A percentile compares a stretch with the other conserved stretches of the same genome.
Evolutionary conservation across 73 alveolate genomes (phyloP).

Genomic region (Stentor roeselii): DNA sequence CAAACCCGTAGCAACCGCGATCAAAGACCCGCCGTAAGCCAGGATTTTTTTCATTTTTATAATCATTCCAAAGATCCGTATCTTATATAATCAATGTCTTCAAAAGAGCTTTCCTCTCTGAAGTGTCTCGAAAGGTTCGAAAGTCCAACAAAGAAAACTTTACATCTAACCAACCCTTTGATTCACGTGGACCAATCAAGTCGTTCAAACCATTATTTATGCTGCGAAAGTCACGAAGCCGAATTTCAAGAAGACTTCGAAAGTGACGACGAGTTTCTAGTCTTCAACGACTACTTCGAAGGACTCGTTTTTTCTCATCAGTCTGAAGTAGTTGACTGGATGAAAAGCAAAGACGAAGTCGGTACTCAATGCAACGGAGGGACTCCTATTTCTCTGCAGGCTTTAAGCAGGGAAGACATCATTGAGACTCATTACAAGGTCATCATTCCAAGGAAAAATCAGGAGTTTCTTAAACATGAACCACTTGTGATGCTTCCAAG

Average conservation of each 20-base stretch:
- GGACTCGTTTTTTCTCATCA: neutral
- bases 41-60: no score
- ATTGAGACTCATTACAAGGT: neutral
- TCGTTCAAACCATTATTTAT: neutral
- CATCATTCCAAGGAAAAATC: neutral
- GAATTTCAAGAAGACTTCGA: neutral
- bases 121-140: neutral
- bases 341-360: conserved; percentile 3
- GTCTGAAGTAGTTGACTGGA: neutral
- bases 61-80: no score
- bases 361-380: conserved; percentile 25
- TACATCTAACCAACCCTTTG: neutral
- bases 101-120: no score
- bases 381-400: neutral
- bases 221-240: conserved; percentile 12
- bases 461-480: neutral
- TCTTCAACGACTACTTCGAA: neutral
- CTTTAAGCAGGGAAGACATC: neutral
- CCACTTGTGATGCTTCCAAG: neutral
- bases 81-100: no score
- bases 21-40: no score
- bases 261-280: conserved; percentile 3
- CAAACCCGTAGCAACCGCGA: no score
- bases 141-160: neutral
- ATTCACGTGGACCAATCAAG: neutral